A percentile compares a stretch with the other conserved stretches of the same genome.
These are phyloP conservation scores for Ganoderma lingzhi DNA, from an alignment of 1,284 basidiomycete species.

Conservation along the genomic window DNA sequence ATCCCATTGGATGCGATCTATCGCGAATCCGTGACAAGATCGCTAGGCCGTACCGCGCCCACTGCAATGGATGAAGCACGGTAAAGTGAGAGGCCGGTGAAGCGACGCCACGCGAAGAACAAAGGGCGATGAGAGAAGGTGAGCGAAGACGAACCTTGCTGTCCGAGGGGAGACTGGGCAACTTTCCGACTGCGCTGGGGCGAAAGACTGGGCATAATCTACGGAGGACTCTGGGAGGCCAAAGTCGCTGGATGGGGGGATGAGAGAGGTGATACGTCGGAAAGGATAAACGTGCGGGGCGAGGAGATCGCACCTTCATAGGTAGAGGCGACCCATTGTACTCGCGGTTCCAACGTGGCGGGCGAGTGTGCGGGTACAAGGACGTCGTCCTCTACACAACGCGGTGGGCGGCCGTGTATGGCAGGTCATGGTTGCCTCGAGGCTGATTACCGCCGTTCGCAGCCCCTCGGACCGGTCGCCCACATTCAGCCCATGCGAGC, in stretches of 20 bases:
- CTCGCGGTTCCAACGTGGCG: conserved; percentile 52
- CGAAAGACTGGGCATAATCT: conserved; percentile 67
- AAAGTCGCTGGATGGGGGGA: conserved; percentile 36
- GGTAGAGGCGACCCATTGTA: conserved; percentile 40
- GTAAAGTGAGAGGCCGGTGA: conserved; percentile 18
- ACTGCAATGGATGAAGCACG: conserved; percentile 19
- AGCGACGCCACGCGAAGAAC: conserved; percentile 20
- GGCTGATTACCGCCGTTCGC: conserved; percentile 46
- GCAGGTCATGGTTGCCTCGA: conserved; percentile 48
- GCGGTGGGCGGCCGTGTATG: conserved; percentile 44
- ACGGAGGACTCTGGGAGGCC: conserved; percentile 31
- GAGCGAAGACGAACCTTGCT: conserved; percentile 47
- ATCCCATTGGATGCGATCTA: conserved; percentile 25
- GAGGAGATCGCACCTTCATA: conserved; percentile 44
- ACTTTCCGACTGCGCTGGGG: conserved; percentile 62
- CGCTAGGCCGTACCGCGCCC: conserved; percentile 18
- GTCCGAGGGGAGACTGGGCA: conserved; percentile 39
- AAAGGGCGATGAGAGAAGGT: conserved; percentile 27
- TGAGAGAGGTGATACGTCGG: conserved; percentile 38
- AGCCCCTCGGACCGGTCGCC: conserved; percentile 33
- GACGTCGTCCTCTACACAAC: conserved; percentile 43
- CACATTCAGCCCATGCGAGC: conserved; percentile 24
- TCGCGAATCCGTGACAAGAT: conserved; percentile 18
- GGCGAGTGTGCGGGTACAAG: conserved; percentile 40
- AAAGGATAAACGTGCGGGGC: conserved; percentile 41